Evolutionary conservation across 352 stramenopile genomes (phyloP).

Genomic region (Phytopythium sindhum): DNA sequence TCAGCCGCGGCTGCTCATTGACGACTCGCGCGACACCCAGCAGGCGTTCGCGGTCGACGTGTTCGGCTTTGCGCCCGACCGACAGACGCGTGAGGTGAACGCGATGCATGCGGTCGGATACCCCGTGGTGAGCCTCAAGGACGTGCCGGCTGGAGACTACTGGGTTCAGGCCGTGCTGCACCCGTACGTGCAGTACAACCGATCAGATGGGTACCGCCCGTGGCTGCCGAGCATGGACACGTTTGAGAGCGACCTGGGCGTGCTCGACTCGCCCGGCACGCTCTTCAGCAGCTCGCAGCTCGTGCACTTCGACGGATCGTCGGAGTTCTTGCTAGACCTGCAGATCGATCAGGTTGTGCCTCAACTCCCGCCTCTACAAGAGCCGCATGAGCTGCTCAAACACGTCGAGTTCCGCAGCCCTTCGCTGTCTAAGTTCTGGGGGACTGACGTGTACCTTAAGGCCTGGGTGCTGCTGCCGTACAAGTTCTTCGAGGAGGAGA

Average conservation of each 20-base stretch:
- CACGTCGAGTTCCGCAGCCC: slow-evolving; percentile 63
- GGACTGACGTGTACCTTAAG: slow-evolving; percentile 62
- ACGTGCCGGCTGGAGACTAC: slow-evolving; percentile 51
- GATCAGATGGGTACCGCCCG: slow-evolving; percentile 41
- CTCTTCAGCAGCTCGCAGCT: slow-evolving; percentile 57
- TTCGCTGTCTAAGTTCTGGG: slow-evolving; percentile 65
- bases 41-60: slow-evolving; percentile 66
- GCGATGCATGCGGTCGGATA: slow-evolving; percentile 39
- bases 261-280: slow-evolving; percentile 54
- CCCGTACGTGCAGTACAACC: slow-evolving; percentile 64
- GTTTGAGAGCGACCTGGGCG: slow-evolving; percentile 52
- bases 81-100: slow-evolving; percentile 42
- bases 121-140: slow-evolving; percentile 33
- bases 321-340: slow-evolving; percentile 35
- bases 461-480: slow-evolving; percentile 69
- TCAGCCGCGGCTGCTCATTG: slow-evolving; percentile 50
- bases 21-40: slow-evolving; percentile 43
- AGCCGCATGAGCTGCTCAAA: slow-evolving; percentile 53
- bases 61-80: slow-evolving; percentile 36
- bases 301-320: slow-evolving; percentile 25
- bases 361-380: slow-evolving; percentile 29
- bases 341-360: slow-evolving; percentile 44
- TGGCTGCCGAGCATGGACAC: slow-evolving; percentile 49
- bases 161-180: slow-evolving; percentile 63
- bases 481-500: slow-evolving; percentile 53